phyloP scores from a whole-genome alignment of 176 grass and related monocot species.

The Oryza coarctata region DNA sequence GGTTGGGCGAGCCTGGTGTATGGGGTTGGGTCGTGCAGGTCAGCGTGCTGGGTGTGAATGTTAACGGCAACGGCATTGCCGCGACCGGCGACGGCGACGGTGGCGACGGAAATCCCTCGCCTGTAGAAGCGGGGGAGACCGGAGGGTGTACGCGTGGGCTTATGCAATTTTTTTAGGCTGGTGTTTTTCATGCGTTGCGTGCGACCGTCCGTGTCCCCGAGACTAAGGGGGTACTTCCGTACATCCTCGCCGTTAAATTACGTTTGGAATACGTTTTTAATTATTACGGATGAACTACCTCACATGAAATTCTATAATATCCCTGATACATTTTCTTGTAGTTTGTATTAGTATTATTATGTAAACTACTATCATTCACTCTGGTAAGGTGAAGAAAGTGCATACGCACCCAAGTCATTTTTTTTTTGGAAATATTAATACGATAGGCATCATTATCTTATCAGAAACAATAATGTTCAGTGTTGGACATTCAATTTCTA shows the following conservation, averaged over 20 bases:
- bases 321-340: too few relatives aligned
- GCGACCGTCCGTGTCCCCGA: not conserved
- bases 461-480: too few relatives aligned
- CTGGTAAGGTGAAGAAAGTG: too few relatives aligned
- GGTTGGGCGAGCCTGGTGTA: not conserved
- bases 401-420: too few relatives aligned
- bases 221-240: not conserved
- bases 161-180: not conserved
- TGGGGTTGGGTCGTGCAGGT: not conserved
- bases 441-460: too few relatives aligned
- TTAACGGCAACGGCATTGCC: conserved; percentile 32
- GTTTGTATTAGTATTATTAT: too few relatives aligned
- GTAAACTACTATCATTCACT: too few relatives aligned
- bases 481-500: too few relatives aligned
- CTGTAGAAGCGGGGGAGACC: not conserved
- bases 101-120: conserved; percentile 23
- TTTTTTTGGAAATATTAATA: too few relatives aligned
- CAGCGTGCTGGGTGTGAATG: not conserved
- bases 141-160: not conserved
- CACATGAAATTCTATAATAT: too few relatives aligned
- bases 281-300: too few relatives aligned
- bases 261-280: not conserved
- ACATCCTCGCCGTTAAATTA: not conserved
- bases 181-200: too few relatives aligned
- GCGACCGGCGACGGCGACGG: conserved; percentile 27